These are phyloP conservation scores for Yarrowia sp. DNA, from an alignment of 805 yeast species.

Conservation along the genomic window DNA sequence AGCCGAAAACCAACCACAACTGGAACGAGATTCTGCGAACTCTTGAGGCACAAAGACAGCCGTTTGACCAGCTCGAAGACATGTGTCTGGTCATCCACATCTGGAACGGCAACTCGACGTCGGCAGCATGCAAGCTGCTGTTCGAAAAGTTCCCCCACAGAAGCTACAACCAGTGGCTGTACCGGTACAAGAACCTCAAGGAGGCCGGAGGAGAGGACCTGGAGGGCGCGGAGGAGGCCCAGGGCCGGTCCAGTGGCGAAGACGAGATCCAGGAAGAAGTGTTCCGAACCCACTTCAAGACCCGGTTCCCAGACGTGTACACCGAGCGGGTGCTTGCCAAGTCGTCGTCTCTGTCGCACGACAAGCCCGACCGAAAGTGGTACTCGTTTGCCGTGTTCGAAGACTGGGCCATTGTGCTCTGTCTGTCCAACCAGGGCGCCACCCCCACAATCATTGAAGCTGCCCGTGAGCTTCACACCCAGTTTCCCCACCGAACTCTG, in stretches of 20 bases:
- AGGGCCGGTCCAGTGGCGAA: not conserved
- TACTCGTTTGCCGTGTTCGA: slow-evolving; percentile 18
- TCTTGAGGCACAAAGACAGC: slow-evolving; percentile 13
- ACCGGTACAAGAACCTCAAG: slow-evolving; percentile 20
- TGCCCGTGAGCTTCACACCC: slow-evolving; percentile 6
- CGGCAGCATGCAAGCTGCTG: slow-evolving; percentile 12
- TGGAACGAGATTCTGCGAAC: slow-evolving; percentile 16
- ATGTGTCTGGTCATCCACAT: slow-evolving; percentile 2
- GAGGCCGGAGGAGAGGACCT: slow-evolving; percentile 7
- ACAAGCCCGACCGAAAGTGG: slow-evolving; percentile 25
- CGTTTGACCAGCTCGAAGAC: slow-evolving; percentile 21
- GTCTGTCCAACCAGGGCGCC: slow-evolving; percentile 4
- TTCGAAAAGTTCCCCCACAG: slow-evolving; percentile 16
- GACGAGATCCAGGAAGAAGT: not conserved
- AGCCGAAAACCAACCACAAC: slow-evolving; percentile 21
- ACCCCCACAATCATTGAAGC: slow-evolving; percentile 16
- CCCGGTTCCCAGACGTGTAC: slow-evolving; percentile 1
- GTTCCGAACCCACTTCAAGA: not conserved
- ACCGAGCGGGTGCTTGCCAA: not conserved
- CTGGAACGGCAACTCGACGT: slow-evolving; percentile 21
- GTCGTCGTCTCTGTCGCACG: not conserved
- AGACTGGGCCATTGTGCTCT: slow-evolving; percentile 22
- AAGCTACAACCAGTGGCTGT: slow-evolving; percentile 19
- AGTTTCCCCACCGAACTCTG: slow-evolving; percentile 11
- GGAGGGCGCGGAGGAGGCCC: not conserved